A percentile compares a stretch with the other conserved stretches of the same genome.
These are phyloP conservation scores for Pythium folliculosum DNA, from an alignment of 352 stramenopile species.

Conservation along the genomic window DNA sequence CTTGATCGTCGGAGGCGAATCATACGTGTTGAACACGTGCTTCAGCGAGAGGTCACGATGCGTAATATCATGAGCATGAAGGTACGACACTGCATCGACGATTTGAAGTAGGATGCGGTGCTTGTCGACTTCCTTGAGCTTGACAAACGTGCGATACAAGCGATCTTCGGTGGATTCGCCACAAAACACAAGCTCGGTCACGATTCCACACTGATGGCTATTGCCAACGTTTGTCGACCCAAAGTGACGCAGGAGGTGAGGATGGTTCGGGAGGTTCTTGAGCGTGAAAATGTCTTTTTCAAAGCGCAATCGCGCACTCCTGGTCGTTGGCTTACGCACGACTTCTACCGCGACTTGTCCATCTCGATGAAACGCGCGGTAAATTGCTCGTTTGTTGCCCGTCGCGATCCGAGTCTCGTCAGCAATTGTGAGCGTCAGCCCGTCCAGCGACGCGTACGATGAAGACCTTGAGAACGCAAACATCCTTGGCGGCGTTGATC, in stretches of 20 bases:
- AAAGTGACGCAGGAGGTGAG: constrained; percentile 1
- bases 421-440: neutral
- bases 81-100: neutral
- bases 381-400: neutral
- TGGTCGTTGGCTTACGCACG: neutral
- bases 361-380: neutral
- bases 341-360: constrained; percentile 6
- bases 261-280: constrained; percentile 2
- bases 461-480: neutral
- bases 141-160: neutral
- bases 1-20: neutral
- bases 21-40: constrained; percentile 3
- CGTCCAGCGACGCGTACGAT: neutral
- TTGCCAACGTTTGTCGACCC: neutral
- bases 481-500: neutral
- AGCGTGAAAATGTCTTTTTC: neutral
- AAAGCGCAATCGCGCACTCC: neutral
- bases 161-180: neutral
- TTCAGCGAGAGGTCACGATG: constrained; percentile 5
- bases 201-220: neutral
- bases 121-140: constrained; percentile 1
- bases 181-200: constrained; percentile 1
- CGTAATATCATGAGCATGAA: constrained; percentile 1
- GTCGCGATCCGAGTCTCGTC: neutral
- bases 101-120: constrained; percentile 7